Conservation (phyloP, 75 land plant species). For the Azolla pinnata region DNA sequence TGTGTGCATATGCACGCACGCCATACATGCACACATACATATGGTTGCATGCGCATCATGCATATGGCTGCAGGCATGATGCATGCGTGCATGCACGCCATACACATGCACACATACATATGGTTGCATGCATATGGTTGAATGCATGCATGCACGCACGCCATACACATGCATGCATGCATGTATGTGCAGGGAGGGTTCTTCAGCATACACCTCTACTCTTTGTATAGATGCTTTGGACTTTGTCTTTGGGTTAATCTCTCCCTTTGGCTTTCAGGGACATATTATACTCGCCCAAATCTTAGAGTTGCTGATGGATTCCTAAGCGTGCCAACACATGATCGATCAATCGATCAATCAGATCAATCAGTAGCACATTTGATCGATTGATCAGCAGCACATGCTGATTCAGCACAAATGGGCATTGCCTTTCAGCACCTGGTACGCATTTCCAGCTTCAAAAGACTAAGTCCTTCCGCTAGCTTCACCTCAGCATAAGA, state of each 20-base stretch:
- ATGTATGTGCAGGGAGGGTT: not conserved
- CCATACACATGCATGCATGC: not conserved
- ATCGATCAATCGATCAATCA: too few species aligned
- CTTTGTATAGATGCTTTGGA: not conserved
- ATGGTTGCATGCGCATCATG: not conserved
- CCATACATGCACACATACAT: not conserved
- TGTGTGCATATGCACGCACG: not conserved
- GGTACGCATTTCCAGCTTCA: too few species aligned
- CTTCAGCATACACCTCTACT: not conserved
- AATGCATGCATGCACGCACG: not conserved
- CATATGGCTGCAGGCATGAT: not conserved
- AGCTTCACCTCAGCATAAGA: not conserved
- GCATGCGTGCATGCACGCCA: not conserved
- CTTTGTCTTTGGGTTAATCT: not conserved
- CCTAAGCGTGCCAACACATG: too few species aligned
- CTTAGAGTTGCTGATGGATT: too few species aligned
- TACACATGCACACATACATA: not conserved
- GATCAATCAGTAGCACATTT: not conserved
- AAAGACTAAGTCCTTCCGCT: too few species aligned
- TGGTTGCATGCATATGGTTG: not conserved
- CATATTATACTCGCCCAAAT: not conserved
- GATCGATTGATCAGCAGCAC: not conserved
- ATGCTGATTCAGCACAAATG: not conserved
- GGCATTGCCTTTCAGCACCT: not conserved
- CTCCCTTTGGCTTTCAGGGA: not conserved